Percentiles rank a stretch among this genome's conserved stretches.
These are phyloP conservation scores for Hirsutella thompsonii DNA, from an alignment of 2,329 filamentous ascomycete genomes.

Conservation along the genomic window DNA sequence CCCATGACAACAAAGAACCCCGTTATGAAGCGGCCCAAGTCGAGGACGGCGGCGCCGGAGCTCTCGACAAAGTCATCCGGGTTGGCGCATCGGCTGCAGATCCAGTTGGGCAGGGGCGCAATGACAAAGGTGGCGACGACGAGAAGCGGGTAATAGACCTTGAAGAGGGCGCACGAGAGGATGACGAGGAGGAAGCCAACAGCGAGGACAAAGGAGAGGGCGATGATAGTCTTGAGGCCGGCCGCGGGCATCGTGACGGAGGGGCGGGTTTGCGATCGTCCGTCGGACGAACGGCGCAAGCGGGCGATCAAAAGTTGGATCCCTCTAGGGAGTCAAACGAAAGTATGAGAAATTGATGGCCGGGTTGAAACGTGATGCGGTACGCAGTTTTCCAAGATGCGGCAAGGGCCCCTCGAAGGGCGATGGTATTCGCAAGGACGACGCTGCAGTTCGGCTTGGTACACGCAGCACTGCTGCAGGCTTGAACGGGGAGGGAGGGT, in stretches of 20 bases:
- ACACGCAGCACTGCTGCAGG: no score
- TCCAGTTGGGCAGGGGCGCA: conserved; percentile 92
- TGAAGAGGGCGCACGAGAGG: conserved; percentile 88
- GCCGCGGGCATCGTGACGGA: conserved; percentile 51
- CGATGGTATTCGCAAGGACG: no score
- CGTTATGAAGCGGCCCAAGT: conserved; percentile 87
- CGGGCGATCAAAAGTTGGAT: no score
- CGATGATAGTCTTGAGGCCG: conserved; percentile 97
- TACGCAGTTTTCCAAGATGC: no score
- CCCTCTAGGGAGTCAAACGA: no score
- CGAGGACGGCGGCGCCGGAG: conserved; percentile 70
- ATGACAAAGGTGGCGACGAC: conserved; percentile 93
- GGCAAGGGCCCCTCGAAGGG: no score
- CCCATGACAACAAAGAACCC: conserved; percentile 97
- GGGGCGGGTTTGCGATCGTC: conserved; percentile 1
- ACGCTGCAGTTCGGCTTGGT: no score
- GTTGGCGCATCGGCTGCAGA: conserved; percentile 77
- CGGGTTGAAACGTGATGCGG: no score
- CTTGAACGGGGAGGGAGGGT: no score
- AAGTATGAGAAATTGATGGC: no score
- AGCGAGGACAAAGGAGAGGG: conserved; percentile 95
- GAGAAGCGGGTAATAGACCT: conserved; percentile 87
- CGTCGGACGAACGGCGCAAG: no score
- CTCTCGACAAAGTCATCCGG: conserved; percentile 92
- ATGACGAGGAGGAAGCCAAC: conserved; percentile 99